These are phyloP conservation scores for Malbranchea zuffiana DNA, from an alignment of 2,329 filamentous ascomycete species.

Conservation along the genomic window DNA sequence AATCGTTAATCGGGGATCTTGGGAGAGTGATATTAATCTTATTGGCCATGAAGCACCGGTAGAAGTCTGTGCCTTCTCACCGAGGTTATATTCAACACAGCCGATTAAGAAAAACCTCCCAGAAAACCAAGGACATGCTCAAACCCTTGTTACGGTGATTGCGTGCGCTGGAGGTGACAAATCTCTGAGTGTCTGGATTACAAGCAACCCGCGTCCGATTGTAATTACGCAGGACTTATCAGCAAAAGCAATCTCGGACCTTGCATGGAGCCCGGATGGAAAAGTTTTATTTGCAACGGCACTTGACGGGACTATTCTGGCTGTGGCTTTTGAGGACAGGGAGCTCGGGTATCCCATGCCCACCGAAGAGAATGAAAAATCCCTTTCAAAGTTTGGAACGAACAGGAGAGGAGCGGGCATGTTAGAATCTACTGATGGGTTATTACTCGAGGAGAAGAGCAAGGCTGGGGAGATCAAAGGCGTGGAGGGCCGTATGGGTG, in stretches of 20 bases:
- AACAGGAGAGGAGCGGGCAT: slow-evolving; percentile 82
- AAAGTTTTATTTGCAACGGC: slow-evolving; percentile 76
- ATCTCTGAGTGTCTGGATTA: slow-evolving; percentile 94
- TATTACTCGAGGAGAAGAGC: slow-evolving; percentile 79
- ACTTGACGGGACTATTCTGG: slow-evolving; percentile 78
- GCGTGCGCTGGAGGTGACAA: slow-evolving; percentile 96
- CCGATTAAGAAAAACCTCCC: slow-evolving; percentile 44
- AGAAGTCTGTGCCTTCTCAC: slow-evolving; percentile 95
- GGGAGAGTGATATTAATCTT: slow-evolving; percentile 94
- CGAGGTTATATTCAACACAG: slow-evolving; percentile 69
- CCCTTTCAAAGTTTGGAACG: slow-evolving; percentile 82
- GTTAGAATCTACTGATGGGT: slow-evolving; percentile 79
- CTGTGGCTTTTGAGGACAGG: slow-evolving; percentile 68
- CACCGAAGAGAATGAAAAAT: slow-evolving; percentile 81
- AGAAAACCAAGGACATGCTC: slow-evolving; percentile 32
- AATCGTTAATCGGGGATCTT: slow-evolving; percentile 81
- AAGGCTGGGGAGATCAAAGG: slow-evolving; percentile 83
- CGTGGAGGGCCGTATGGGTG: slow-evolving; percentile 91
- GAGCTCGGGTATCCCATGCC: slow-evolving; percentile 84
- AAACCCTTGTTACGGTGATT: slow-evolving; percentile 71
- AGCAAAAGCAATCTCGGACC: slow-evolving; percentile 83
- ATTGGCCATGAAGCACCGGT: slow-evolving; percentile 96
- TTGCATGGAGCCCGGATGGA: slow-evolving; percentile 89
- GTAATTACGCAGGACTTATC: slow-evolving; percentile 82
- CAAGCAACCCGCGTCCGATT: slow-evolving; percentile 81